Percentiles rank a stretch among this genome's conserved stretches.
Conservation (phyloP, 2,329 filamentous ascomycete genomes). For the Monilinia laxa region DNA sequence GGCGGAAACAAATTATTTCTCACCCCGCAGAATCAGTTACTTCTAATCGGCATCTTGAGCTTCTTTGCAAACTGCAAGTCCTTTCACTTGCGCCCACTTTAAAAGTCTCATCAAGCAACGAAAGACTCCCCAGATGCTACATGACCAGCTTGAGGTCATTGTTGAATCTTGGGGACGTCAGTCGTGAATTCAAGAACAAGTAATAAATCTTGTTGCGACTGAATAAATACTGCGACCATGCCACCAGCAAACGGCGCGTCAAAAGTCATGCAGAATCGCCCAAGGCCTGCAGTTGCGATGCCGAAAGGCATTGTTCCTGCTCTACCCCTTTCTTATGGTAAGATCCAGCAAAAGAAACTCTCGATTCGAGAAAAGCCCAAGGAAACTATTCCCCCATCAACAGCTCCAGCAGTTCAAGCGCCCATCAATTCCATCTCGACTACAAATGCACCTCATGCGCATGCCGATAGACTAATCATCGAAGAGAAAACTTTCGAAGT, state of each 20-base stretch:
- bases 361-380: slow-evolving; percentile 32
- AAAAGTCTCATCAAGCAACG: slow-evolving; percentile 13
- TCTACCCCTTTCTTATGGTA: slow-evolving; percentile 40
- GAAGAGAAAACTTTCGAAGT: slow-evolving; percentile 24
- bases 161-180: slow-evolving; percentile 43
- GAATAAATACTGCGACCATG: slow-evolving; percentile 31
- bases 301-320: slow-evolving; percentile 38
- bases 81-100: slow-evolving; percentile 19
- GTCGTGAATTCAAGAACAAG: slow-evolving; percentile 26
- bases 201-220: slow-evolving; percentile 20
- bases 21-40: slow-evolving; percentile 20
- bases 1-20: slow-evolving; percentile 21
- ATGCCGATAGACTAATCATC: slow-evolving; percentile 28
- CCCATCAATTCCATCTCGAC: slow-evolving; percentile 25
- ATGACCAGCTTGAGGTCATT: slow-evolving; percentile 34
- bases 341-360: slow-evolving; percentile 37
- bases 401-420: slow-evolving; percentile 23
- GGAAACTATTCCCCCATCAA: slow-evolving; percentile 26
- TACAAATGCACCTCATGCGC: slow-evolving; percentile 9
- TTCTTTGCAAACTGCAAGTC: slow-evolving; percentile 25
- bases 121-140: slow-evolving; percentile 25
- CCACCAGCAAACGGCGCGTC: slow-evolving; percentile 34
- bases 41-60: slow-evolving; percentile 14
- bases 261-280: slow-evolving; percentile 38
- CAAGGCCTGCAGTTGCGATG: slow-evolving; percentile 33